These are phyloP conservation scores for Cardiospermum halicacabum DNA, from an alignment of 345 rosid species.

Conservation along the genomic window DNA sequence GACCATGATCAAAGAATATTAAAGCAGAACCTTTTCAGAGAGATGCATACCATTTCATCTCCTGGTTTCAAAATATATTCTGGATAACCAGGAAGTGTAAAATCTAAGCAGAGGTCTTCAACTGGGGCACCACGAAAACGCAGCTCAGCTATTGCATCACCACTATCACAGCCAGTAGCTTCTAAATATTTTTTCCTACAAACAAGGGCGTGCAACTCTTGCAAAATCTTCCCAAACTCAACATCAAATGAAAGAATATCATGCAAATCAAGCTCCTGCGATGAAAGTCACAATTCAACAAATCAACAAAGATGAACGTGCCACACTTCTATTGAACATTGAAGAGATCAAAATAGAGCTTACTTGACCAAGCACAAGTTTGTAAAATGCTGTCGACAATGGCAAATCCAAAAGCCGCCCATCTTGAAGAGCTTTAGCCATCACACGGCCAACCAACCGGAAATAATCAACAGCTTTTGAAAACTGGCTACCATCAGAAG, in stretches of 20 bases:
- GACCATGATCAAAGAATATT: slow-evolving; percentile 3
- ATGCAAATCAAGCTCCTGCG: slow-evolving; percentile 97
- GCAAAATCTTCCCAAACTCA: slow-evolving; percentile 84
- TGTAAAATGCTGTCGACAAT: slow-evolving; percentile 74
- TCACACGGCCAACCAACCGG: slow-evolving; percentile 88
- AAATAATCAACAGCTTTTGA: slow-evolving; percentile 73
- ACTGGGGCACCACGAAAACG: slow-evolving; percentile 57
- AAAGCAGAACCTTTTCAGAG: background rate
- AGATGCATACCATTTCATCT: slow-evolving; percentile 60
- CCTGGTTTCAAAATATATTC: slow-evolving; percentile 76
- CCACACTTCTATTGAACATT: background rate
- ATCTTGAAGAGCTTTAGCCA: slow-evolving; percentile 99
- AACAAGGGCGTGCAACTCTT: slow-evolving; percentile 76
- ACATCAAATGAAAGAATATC: slow-evolving; percentile 75
- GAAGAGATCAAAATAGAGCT: slow-evolving; percentile 8
- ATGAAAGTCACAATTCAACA: slow-evolving; percentile 6
- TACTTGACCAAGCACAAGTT: slow-evolving; percentile 91
- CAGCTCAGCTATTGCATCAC: slow-evolving; percentile 37
- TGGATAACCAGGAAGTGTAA: slow-evolving; percentile 94
- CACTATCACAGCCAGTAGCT: slow-evolving; percentile 31
- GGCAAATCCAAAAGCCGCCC: slow-evolving; percentile 94
- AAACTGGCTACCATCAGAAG: slow-evolving; percentile 71
- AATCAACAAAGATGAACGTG: slow-evolving; percentile 2
- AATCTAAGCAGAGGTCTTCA: slow-evolving; percentile 88
- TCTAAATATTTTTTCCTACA: slow-evolving; percentile 71